Conservation (phyloP, 345 rosid species). For the Citrus hindsii region DNA sequence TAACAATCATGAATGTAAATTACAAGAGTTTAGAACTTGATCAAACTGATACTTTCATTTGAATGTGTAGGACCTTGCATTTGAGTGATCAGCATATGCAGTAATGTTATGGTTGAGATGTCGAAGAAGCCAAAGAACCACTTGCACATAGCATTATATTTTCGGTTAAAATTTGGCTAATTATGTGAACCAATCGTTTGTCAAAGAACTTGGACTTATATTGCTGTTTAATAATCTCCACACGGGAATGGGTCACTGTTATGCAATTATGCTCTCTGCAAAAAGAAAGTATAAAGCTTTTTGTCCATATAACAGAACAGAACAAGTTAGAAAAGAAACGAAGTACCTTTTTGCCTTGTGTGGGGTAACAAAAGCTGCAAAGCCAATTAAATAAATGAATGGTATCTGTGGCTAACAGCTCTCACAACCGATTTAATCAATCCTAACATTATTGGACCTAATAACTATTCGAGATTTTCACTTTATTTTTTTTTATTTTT, state of each 20-base stretch:
- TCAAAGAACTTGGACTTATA: neutral
- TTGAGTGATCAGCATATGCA: neutral
- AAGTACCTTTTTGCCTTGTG: constrained; percentile 4
- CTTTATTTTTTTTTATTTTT: neutral
- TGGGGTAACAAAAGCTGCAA: constrained; percentile 13
- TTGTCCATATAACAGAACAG: neutral
- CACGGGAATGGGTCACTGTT: neutral
- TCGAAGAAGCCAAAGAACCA: neutral
- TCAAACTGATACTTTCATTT: neutral
- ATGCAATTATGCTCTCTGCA: neutral
- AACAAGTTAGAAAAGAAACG: neutral
- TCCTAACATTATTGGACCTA: neutral
- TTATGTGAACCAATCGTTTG: neutral
- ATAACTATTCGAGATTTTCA: neutral
- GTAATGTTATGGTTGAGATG: neutral
- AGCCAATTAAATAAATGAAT: neutral
- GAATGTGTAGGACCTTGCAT: neutral
- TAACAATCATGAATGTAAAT: neutral
- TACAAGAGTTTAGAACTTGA: neutral
- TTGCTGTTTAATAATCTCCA: neutral
- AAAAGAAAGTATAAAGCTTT: neutral
- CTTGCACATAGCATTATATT: neutral
- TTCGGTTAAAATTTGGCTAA: neutral
- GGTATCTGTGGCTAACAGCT: neutral
- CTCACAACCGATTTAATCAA: neutral